Evolutionary conservation across 2,329 filamentous ascomycete genomes (phyloP).

Genomic region (Epichloe hybrida): DNA sequence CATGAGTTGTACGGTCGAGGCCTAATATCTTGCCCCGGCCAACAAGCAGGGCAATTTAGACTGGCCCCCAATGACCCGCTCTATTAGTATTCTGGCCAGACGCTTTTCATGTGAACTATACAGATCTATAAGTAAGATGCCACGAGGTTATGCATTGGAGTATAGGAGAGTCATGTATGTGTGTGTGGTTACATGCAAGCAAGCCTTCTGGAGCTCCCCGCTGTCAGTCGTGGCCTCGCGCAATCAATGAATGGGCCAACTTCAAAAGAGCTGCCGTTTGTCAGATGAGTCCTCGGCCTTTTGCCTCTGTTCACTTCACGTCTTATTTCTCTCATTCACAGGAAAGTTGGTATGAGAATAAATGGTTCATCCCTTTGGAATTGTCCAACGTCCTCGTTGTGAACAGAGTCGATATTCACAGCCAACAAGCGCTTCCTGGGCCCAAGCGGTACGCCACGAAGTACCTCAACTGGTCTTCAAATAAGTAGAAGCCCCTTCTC

Average conservation of each 20-base stretch:
- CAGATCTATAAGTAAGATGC: not conserved
- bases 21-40: not conserved
- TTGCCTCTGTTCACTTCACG: not conserved
- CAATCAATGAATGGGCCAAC: not conserved
- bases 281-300: not conserved
- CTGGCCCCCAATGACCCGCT: not conserved
- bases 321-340: not conserved
- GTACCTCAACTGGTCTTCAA: not conserved
- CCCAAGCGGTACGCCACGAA: not conserved
- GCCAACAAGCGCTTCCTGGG: not conserved
- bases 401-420: conserved; percentile 2
- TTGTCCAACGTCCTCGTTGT: not conserved
- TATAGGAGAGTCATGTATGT: not conserved
- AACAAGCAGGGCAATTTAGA: not conserved
- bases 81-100: not conserved
- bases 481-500: not conserved
- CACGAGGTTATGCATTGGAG: not conserved
- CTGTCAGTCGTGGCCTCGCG: not conserved
- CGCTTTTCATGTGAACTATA: not conserved
- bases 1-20: conserved; percentile 3
- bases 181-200: conserved; percentile 3
- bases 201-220: not conserved
- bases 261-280: not conserved
- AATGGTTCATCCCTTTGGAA: not conserved
- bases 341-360: not conserved